Conservation (phyloP, 495 filamentous ascomycete genomes). For the Penicillium canariense region DNA sequence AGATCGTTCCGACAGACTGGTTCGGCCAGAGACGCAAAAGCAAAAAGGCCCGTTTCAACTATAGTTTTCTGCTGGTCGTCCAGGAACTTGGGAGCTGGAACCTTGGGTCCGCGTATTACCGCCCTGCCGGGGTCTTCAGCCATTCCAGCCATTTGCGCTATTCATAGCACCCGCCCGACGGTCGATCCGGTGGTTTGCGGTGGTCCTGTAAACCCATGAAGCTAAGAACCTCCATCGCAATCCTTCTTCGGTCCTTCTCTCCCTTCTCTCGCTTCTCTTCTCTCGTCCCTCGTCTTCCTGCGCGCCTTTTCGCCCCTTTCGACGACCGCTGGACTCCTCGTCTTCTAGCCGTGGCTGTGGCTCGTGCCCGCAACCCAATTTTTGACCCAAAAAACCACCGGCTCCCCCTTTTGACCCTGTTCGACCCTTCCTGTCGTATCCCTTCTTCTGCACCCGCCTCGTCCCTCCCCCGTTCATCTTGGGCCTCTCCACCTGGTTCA, state of each 20-base stretch:
- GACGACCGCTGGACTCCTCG: background rate
- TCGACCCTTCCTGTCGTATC: background rate
- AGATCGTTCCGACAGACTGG: background rate
- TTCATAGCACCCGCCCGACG: too few species aligned
- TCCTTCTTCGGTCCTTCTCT: background rate
- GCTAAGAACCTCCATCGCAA: too few species aligned
- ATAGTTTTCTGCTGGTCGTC: background rate
- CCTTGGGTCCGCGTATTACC: too few species aligned
- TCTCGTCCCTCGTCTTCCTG: too few species aligned
- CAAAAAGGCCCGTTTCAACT: background rate
- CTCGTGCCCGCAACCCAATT: conserved; percentile 1
- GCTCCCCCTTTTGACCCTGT: background rate
- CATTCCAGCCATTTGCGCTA: too few species aligned
- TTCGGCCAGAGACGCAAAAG: background rate
- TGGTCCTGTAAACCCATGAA: too few species aligned
- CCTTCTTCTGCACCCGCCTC: conserved; percentile 16
- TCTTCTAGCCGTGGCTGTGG: background rate
- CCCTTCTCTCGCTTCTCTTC: background rate
- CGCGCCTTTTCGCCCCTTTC: background rate
- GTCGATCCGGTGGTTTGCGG: too few species aligned
- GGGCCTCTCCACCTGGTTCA: conserved; percentile 8
- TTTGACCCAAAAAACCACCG: background rate
- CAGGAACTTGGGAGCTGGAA: background rate
- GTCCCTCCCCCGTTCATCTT: conserved; percentile 2
- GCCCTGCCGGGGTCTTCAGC: too few species aligned